Evolutionary conservation across 352 stramenopile species (phyloP).

Genomic region (Phytophthora citrophthora): DNA sequence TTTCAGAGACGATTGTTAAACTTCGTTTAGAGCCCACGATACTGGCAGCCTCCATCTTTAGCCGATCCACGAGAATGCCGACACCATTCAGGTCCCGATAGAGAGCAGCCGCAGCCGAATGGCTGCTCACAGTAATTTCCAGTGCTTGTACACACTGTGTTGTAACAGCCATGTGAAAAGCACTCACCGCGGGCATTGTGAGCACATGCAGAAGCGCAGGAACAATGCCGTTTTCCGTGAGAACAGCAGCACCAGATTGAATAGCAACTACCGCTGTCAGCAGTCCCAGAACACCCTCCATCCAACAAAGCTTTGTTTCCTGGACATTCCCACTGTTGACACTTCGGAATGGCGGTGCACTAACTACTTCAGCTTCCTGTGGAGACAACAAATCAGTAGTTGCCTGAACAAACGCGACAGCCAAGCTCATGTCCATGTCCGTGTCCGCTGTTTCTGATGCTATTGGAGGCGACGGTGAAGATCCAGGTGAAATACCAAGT

Average conservation of each 20-base stretch:
- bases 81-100: conserved; percentile 89
- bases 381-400: conserved; percentile 76
- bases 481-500: conserved; percentile 14
- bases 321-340: conserved; percentile 32
- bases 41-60: conserved; percentile 61
- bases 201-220: conserved; percentile 82
- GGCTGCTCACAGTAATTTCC: conserved; percentile 82
- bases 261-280: conserved; percentile 78
- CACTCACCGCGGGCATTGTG: conserved; percentile 56
- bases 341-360: conserved; percentile 60
- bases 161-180: conserved; percentile 74
- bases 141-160: conserved; percentile 84
- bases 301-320: conserved; percentile 75
- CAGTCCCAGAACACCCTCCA: conserved; percentile 79
- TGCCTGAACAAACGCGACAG: conserved; percentile 89
- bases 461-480: conserved; percentile 18
- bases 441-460: conserved; percentile 64
- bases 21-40: conserved; percentile 27
- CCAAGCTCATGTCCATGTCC: conserved; percentile 91
- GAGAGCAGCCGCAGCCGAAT: conserved; percentile 68
- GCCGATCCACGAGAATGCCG: conserved; percentile 80
- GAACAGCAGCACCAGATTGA: conserved; percentile 72
- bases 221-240: conserved; percentile 88
- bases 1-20: conserved; percentile 41
- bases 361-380: conserved; percentile 69